Evolutionary conservation across 176 grass and related monocot species (phyloP).

Genomic region (Triticum monococcum): DNA sequence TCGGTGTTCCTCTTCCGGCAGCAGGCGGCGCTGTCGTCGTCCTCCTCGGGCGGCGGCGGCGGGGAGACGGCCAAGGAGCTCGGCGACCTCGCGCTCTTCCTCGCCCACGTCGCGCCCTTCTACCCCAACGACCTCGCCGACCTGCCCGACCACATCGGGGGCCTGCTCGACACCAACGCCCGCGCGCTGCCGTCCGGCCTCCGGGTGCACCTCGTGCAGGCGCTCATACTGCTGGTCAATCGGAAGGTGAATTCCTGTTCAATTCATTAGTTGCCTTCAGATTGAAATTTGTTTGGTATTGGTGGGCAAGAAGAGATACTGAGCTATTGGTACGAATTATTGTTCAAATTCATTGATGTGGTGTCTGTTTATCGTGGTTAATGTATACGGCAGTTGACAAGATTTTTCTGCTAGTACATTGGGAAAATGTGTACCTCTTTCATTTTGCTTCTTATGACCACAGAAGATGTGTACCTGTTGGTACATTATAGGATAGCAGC

Average conservation of each 20-base stretch:
- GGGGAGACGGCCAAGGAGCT: conserved; percentile 78
- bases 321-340: not conserved
- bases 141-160: conserved; percentile 63
- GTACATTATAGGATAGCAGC: not conserved
- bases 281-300: not conserved
- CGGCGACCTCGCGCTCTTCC: conserved; percentile 79
- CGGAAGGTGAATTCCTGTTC: conserved; percentile 55
- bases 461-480: not conserved
- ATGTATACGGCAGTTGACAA: not conserved
- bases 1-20: conserved; percentile 74
- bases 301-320: not conserved
- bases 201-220: conserved; percentile 72
- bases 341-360: not conserved
- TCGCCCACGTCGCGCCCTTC: conserved; percentile 84
- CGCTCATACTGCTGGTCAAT: conserved; percentile 78
- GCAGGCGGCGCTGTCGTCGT: conserved; percentile 59
- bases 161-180: conserved; percentile 62
- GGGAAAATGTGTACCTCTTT: not conserved
- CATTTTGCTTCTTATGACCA: not conserved
- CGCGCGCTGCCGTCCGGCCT: conserved; percentile 63
- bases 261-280: not conserved
- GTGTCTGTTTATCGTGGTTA: not conserved
- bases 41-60: conserved; percentile 30
- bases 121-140: conserved; percentile 69
- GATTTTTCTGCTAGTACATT: not conserved